phyloP scores from a whole-genome alignment of 73 alveolate genomes.

The Uronychia binucleata region DNA sequence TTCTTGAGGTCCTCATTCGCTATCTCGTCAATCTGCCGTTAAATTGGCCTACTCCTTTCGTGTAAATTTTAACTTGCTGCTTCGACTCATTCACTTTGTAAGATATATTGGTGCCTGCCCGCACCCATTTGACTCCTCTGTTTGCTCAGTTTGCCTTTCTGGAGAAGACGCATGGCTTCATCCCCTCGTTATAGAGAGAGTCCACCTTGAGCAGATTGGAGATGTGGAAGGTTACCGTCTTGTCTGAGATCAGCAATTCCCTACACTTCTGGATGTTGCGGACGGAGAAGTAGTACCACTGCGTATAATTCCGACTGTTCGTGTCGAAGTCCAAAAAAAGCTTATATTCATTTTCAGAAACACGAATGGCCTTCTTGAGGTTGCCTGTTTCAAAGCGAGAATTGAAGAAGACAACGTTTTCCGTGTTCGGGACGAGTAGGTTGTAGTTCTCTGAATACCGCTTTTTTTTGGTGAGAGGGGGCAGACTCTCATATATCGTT shows the following conservation, averaged over 20 bases:
- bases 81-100: constrained; percentile 50
- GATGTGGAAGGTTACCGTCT: constrained; percentile 46
- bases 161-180: constrained; percentile 73
- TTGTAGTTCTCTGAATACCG: not conserved
- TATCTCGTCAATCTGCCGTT: constrained; percentile 10
- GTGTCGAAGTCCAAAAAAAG: constrained; percentile 83
- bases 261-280: constrained; percentile 59
- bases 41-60: not conserved
- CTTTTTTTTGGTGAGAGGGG: constrained; percentile 16
- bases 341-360: constrained; percentile 52
- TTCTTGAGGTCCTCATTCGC: constrained; percentile 9
- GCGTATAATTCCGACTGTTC: constrained; percentile 66
- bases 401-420: constrained; percentile 57
- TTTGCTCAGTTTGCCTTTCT: constrained; percentile 24
- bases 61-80: not conserved
- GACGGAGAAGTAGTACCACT: constrained; percentile 75
- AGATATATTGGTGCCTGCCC: constrained; percentile 70
- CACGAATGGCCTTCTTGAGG: constrained; percentile 33
- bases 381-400: constrained; percentile 87
- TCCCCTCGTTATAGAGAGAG: constrained; percentile 80
- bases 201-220: constrained; percentile 71
- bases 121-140: constrained; percentile 54
- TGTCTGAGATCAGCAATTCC: constrained; percentile 13
- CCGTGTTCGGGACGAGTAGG: constrained; percentile 49
- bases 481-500: constrained; percentile 18